phyloP scores from a whole-genome alignment of 768 basidiomycete genomes.

The Boletus rubroflammeus region DNA sequence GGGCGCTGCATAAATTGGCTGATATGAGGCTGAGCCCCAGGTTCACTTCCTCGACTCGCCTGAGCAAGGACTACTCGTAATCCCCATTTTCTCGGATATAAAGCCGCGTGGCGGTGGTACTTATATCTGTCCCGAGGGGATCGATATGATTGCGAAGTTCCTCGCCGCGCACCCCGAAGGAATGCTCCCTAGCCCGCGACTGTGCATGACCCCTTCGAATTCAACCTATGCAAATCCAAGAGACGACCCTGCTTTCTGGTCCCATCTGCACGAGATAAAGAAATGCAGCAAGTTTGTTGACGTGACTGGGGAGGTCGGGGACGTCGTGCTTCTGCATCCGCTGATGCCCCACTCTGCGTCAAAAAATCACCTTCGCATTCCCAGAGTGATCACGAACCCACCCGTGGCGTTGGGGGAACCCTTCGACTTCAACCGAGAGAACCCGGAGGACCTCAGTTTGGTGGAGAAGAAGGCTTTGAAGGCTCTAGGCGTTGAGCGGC shows the following conservation, averaged over 20 bases:
- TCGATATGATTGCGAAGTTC: conserved; percentile 4
- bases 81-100: conserved; percentile 12
- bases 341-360: conserved; percentile 65
- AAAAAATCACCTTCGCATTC: conserved; percentile 52
- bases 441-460: not conserved
- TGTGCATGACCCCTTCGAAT: conserved; percentile 1
- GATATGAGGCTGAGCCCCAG: not conserved
- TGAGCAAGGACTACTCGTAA: conserved; percentile 1
- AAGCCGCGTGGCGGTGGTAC: conserved; percentile 2
- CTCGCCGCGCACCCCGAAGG: conserved; percentile 3
- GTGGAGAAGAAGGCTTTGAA: conserved; percentile 6
- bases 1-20: not conserved
- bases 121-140: conserved; percentile 1
- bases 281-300: not conserved
- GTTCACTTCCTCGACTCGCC: conserved; percentile 13
- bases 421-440: conserved; percentile 38
- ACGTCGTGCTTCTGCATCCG: conserved; percentile 40
- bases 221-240: conserved; percentile 4
- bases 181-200: not conserved
- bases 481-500: conserved; percentile 4
- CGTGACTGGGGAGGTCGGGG: conserved; percentile 3
- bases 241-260: not conserved
- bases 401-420: conserved; percentile 53
- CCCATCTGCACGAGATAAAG: conserved; percentile 4
- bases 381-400: conserved; percentile 64